These are phyloP conservation scores for Blastobotrys proliferans DNA, from an alignment of 1,139 yeast species.

Conservation along the genomic window DNA sequence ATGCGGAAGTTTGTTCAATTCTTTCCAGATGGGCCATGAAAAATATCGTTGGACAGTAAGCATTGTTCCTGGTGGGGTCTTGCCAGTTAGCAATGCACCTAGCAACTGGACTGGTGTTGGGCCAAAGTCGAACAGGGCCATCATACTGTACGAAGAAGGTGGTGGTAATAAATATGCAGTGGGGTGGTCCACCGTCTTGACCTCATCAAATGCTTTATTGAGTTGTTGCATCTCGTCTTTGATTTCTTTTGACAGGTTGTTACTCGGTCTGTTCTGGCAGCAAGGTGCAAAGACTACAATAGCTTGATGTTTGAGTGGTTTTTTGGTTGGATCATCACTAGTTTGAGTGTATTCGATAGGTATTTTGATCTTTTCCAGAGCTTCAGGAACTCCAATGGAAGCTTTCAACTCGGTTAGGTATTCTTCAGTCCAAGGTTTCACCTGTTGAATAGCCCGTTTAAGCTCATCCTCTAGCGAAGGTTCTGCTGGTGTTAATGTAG, in stretches of 20 bases:
- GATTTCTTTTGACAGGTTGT: slow-evolving; percentile 6
- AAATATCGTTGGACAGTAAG: slow-evolving; percentile 29
- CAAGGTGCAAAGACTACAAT: slow-evolving; percentile 32
- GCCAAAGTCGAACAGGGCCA: slow-evolving; percentile 23
- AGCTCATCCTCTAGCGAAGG: slow-evolving; percentile 33
- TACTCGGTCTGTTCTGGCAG: slow-evolving; percentile 1
- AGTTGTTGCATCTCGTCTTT: slow-evolving; percentile 6
- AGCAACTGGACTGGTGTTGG: slow-evolving; percentile 25
- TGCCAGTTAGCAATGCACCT: slow-evolving; percentile 27
- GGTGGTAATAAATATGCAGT: slow-evolving; percentile 25
- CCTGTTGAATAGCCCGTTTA: slow-evolving; percentile 26
- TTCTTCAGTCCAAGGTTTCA: slow-evolving; percentile 34
- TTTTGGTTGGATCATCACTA: slow-evolving; percentile 16
- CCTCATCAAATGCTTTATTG: slow-evolving; percentile 9
- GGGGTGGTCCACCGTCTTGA: slow-evolving; percentile 17
- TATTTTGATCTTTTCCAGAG: slow-evolving; percentile 29
- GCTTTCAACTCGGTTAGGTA: slow-evolving; percentile 32
- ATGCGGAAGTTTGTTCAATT: slow-evolving; percentile 27
- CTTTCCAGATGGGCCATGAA: slow-evolving; percentile 31
- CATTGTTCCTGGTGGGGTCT: slow-evolving; percentile 28
- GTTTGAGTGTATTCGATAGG: slow-evolving; percentile 24
- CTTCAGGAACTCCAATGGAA: slow-evolving; percentile 33
- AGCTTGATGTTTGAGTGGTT: slow-evolving; percentile 19
- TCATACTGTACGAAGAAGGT: slow-evolving; percentile 18
- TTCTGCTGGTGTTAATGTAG: slow-evolving; percentile 35